These are phyloP conservation scores for Lactarius sp. DNA, from an alignment of 768 basidiomycete genomes.

Conservation along the genomic window DNA sequence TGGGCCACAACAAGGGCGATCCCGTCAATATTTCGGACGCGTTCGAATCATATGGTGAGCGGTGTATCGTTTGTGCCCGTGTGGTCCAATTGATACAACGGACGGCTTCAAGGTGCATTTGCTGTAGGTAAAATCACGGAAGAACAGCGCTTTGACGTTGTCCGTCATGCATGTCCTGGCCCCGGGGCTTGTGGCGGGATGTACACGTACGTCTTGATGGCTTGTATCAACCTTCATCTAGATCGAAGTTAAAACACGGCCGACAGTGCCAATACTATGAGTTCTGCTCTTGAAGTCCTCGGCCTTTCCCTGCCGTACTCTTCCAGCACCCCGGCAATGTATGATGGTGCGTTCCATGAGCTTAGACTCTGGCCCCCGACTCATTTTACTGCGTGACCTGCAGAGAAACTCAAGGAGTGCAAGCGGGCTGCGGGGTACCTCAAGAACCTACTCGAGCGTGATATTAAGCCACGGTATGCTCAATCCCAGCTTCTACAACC, in stretches of 20 bases:
- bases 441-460: slow-evolving; percentile 65
- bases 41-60: slow-evolving; percentile 74
- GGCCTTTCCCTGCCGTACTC: slow-evolving; percentile 87
- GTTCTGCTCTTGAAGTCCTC: slow-evolving; percentile 74
- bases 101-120: slow-evolving; percentile 53
- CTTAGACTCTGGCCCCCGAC: too few relatives aligned
- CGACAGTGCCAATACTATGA: slow-evolving; percentile 79
- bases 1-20: slow-evolving; percentile 76
- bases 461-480: slow-evolving; percentile 73
- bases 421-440: slow-evolving; percentile 71
- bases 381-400: not conserved
- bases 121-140: slow-evolving; percentile 72
- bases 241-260: not conserved
- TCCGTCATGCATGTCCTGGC: slow-evolving; percentile 81
- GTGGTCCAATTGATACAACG: not conserved
- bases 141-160: slow-evolving; percentile 78
- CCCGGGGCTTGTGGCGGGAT: slow-evolving; percentile 84
- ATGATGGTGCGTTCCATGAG: slow-evolving; percentile 46
- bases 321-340: slow-evolving; percentile 67
- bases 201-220: slow-evolving; percentile 55
- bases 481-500: not conserved
- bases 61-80: not conserved
- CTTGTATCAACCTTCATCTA: not conserved
- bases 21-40: slow-evolving; percentile 80
- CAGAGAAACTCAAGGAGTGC: slow-evolving; percentile 83